Conservation (phyloP, 1,284 basidiomycete species). For the Singerocomus rubriflavus region DNA sequence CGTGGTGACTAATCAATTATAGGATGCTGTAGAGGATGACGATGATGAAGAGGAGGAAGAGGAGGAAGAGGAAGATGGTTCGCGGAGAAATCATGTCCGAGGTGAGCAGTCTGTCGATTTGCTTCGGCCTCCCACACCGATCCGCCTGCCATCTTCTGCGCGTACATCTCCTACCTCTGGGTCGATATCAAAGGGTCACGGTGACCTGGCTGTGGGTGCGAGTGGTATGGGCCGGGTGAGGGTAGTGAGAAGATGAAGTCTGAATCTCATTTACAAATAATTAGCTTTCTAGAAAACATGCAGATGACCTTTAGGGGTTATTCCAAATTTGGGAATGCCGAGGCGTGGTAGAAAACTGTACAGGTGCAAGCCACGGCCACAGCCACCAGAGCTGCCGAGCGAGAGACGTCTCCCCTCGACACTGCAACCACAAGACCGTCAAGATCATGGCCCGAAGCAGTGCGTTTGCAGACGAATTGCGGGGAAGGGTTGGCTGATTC, state of each 20-base stretch:
- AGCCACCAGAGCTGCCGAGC: slow-evolving; percentile 22
- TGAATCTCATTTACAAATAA: slow-evolving; percentile 13
- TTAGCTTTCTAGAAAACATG: slow-evolving; percentile 8
- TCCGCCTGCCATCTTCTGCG: slow-evolving; percentile 38
- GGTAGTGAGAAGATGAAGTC: slow-evolving; percentile 43
- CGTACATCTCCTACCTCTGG: slow-evolving; percentile 47
- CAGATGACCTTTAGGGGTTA: slow-evolving; percentile 15
- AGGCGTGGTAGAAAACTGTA: slow-evolving; percentile 38
- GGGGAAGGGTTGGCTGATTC: slow-evolving; percentile 1
- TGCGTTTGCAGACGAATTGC: slow-evolving; percentile 38
- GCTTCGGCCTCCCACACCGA: slow-evolving; percentile 35
- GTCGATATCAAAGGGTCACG: slow-evolving; percentile 36
- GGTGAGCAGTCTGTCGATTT: slow-evolving; percentile 34
- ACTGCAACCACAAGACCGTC: slow-evolving; percentile 53
- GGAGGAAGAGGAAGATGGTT: slow-evolving; percentile 49
- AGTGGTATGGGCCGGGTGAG: slow-evolving; percentile 41
- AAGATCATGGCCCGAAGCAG: slow-evolving; percentile 71
- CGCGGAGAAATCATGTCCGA: slow-evolving; percentile 33
- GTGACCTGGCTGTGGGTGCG: slow-evolving; percentile 26
- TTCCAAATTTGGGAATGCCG: slow-evolving; percentile 9
- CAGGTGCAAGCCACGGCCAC: slow-evolving; percentile 36
- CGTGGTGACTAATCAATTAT: neutral
- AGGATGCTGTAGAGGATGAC: slow-evolving; percentile 38
- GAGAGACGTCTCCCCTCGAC: slow-evolving; percentile 22
- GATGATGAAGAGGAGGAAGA: slow-evolving; percentile 67